Conservation (phyloP, 805 yeast species). For the Kazachstania africana region DNA sequence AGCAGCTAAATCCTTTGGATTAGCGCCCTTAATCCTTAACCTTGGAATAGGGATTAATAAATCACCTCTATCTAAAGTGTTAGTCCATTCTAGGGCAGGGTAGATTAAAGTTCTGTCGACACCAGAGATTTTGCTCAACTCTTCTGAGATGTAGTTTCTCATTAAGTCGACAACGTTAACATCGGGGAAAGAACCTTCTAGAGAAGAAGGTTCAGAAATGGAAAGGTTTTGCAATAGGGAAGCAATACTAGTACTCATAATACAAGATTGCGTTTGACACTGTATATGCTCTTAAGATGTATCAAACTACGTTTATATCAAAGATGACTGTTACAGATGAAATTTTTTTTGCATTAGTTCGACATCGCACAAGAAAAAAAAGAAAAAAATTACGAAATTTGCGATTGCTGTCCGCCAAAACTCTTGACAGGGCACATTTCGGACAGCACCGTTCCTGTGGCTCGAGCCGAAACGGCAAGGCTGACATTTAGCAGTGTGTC, state of each 20-base stretch:
- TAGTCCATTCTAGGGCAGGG: slow-evolving; percentile 82
- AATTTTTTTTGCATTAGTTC: too few relatives aligned
- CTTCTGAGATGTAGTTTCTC: slow-evolving; percentile 80
- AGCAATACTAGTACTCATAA: slow-evolving; percentile 13
- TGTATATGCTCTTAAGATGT: background rate
- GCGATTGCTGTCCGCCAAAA: too few relatives aligned
- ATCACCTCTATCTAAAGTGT: slow-evolving; percentile 83
- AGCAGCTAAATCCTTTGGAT: slow-evolving; percentile 59
- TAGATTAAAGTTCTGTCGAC: slow-evolving; percentile 60
- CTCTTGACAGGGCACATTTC: too few relatives aligned
- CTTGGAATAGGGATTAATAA: slow-evolving; percentile 87
- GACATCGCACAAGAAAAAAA: background rate
- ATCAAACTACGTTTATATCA: background rate
- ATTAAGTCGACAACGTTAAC: slow-evolving; percentile 76
- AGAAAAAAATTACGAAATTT: background rate
- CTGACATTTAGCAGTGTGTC: background rate
- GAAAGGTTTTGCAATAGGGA: slow-evolving; percentile 26
- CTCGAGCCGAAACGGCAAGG: background rate
- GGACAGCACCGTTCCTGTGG: too few relatives aligned
- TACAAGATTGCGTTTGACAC: background rate
- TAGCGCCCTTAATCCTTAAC: slow-evolving; percentile 70
- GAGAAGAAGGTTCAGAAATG: slow-evolving; percentile 31
- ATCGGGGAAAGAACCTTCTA: slow-evolving; percentile 59
- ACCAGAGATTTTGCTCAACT: slow-evolving; percentile 60
- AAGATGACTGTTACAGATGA: background rate